phyloP scores from a whole-genome alignment of 2,329 filamentous ascomycete genomes.

The Uncinocarpus reesii region DNA sequence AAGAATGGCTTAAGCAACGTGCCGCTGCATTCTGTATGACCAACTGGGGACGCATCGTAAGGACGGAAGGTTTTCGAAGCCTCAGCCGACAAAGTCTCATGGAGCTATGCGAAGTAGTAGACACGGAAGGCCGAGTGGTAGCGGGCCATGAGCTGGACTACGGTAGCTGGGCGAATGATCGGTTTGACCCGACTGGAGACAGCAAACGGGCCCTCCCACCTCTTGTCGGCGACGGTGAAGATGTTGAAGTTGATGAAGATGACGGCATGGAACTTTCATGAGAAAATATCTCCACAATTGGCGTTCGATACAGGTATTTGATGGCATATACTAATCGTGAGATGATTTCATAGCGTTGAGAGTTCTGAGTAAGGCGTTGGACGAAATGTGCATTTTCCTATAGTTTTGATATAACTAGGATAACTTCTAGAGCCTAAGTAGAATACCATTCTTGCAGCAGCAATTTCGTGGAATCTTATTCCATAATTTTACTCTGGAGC shows the following conservation, averaged over 20 bases:
- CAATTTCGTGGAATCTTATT: too few relatives aligned
- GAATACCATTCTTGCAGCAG: too few relatives aligned
- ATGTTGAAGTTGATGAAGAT: slow-evolving; percentile 38
- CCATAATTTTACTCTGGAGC: too few relatives aligned
- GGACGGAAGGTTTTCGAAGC: slow-evolving; percentile 74
- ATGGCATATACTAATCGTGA: slow-evolving; percentile 1
- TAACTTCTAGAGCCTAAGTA: neutral
- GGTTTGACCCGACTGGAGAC: slow-evolving; percentile 30
- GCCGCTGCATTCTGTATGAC: slow-evolving; percentile 81
- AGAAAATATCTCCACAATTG: slow-evolving; percentile 8
- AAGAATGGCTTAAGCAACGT: slow-evolving; percentile 85
- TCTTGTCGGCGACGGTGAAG: slow-evolving; percentile 30
- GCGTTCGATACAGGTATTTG: neutral
- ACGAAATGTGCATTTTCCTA: too few relatives aligned
- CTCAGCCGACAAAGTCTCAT: slow-evolving; percentile 71
- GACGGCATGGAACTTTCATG: slow-evolving; percentile 40
- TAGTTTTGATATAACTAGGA: neutral
- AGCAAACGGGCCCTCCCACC: slow-evolving; percentile 26
- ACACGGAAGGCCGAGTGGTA: slow-evolving; percentile 82
- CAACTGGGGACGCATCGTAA: slow-evolving; percentile 89
- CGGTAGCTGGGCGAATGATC: slow-evolving; percentile 44
- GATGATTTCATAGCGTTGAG: neutral
- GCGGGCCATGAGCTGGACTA: slow-evolving; percentile 72
- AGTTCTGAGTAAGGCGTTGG: neutral
- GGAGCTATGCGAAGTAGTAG: slow-evolving; percentile 85